Evolutionary conservation across 2,329 filamentous ascomycete genomes (phyloP).

Genomic region (Sporothrix brasiliensis): DNA sequence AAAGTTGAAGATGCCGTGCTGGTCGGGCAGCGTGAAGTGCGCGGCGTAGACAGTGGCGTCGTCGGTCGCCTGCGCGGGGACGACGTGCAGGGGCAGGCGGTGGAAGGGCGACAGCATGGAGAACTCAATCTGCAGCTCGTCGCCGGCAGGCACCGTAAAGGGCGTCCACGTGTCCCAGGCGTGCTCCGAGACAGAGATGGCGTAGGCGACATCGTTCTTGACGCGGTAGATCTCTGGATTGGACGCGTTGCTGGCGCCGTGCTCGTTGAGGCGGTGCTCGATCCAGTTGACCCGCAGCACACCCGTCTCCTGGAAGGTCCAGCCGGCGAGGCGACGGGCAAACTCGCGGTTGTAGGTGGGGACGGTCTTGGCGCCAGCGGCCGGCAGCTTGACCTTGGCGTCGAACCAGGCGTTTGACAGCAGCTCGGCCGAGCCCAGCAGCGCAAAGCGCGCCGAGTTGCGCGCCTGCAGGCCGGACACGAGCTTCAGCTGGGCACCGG

Average conservation of each 20-base stretch:
- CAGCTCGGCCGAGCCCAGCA: slow-evolving; percentile 84
- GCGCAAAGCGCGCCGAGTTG: slow-evolving; percentile 86
- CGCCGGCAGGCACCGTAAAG: slow-evolving; percentile 68
- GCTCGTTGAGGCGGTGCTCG: slow-evolving; percentile 71
- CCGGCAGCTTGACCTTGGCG: slow-evolving; percentile 69
- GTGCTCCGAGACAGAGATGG: slow-evolving; percentile 88
- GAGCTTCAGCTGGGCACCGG: slow-evolving; percentile 79
- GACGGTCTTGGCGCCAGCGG: slow-evolving; percentile 51
- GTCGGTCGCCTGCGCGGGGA: slow-evolving; percentile 56
- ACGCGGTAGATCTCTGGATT: slow-evolving; percentile 92
- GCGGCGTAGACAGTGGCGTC: slow-evolving; percentile 74
- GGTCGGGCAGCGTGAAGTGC: slow-evolving; percentile 84
- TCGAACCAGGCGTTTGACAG: slow-evolving; percentile 88
- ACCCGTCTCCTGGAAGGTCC: slow-evolving; percentile 93
- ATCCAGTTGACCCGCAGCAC: slow-evolving; percentile 83
- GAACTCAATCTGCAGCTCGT: slow-evolving; percentile 91
- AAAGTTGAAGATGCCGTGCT: slow-evolving; percentile 99
- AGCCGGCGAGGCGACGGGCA: slow-evolving; percentile 80
- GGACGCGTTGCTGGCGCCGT: slow-evolving; percentile 56
- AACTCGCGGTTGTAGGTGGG: slow-evolving; percentile 82
- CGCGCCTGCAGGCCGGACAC: slow-evolving; percentile 87
- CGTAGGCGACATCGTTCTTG: slow-evolving; percentile 89
- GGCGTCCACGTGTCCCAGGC: slow-evolving; percentile 72
- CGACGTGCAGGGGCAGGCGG: slow-evolving; percentile 69
- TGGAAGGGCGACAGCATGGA: slow-evolving; percentile 98